Base-by-base conservation (phyloP, 2,329 filamentous ascomycete genomes). In the Cordyceps cicadae region DNA sequence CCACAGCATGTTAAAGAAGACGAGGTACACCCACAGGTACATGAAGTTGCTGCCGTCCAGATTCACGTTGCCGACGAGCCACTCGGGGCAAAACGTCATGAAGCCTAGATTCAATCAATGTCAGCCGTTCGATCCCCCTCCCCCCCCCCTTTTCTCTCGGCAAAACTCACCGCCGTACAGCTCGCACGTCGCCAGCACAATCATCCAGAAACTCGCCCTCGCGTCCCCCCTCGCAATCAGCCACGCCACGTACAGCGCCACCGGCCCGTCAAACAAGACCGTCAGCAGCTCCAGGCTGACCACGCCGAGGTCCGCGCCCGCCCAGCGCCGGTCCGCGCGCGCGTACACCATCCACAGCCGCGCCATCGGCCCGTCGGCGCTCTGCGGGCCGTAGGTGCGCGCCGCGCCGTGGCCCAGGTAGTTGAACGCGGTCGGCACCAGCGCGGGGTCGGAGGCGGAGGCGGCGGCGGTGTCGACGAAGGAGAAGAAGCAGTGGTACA, bases 401-500 rank as follows among this genome's bases (percentile, higher is more conserved):
- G 68, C 64, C 59, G 78, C 76, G 3, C 70, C 72, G 17, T 73
- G 69, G 3, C 80, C 80, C 15, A 87, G 71, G 66, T 77, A 87
- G 64, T 83, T 81, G 60, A 72, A 72, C 7, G 81, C 77, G 29
- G 80, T 79, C 39, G 79, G 77, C 63, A 80, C 80, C 59, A 76
- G 71, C 21, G 64, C 62, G 32, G 63, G 61, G 11, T 5, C 6
- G 11, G 32, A 34, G 6, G n/a, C n/a, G n/a, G n/a, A n/a, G n/a
- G n/a, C n/a, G n/a, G n/a, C n/a, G n/a, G n/a, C n/a, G n/a, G n/a
- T n/a, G n/a, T n/a, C n/a, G n/a, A 79, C 68, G 70, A 74, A 79
- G 11, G 76, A 78, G 81, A 92, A 93, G 81, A 97, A 95, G 78
- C 90, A 96, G 76, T 96, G 90, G 80, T 92, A 97, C 26, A 97